Percentiles rank a stretch among this genome's conserved stretches.
Evolutionary conservation across 495 filamentous ascomycete species (phyloP).

Genomic region (Neurospora sp.): DNA sequence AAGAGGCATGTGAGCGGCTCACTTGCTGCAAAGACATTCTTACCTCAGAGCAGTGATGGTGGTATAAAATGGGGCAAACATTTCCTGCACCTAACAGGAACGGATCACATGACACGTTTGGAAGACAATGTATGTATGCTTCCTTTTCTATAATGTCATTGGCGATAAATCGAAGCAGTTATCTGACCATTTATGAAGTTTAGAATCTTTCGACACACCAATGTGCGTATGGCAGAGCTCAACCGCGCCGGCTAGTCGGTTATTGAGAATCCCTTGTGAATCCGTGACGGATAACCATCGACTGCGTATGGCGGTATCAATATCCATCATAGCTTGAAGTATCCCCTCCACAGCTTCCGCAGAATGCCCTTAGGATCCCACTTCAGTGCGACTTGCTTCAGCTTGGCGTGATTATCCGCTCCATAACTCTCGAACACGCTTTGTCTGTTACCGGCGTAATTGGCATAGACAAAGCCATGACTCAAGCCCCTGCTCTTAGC

Average conservation of each 20-base stretch:
- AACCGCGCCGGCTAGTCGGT: background rate
- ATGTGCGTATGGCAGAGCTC: background rate
- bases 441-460: slow-evolving; percentile 35
- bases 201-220: background rate
- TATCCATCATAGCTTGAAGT: slow-evolving; percentile 23
- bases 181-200: background rate
- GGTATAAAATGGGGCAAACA: background rate
- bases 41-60: background rate
- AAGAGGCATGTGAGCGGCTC: slow-evolving; percentile 33
- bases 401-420: slow-evolving; percentile 18
- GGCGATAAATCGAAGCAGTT: background rate
- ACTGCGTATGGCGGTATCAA: background rate
- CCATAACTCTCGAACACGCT: slow-evolving; percentile 37
- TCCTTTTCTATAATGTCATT: background rate
- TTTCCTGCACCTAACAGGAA: background rate
- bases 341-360: slow-evolving; percentile 30
- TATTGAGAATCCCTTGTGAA: background rate
- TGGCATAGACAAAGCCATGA: slow-evolving; percentile 50
- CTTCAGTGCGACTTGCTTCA: slow-evolving; percentile 28
- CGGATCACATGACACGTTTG: background rate
- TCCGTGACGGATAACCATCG: background rate
- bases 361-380: slow-evolving; percentile 35
- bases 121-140: background rate
- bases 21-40: slow-evolving; percentile 36
- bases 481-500: slow-evolving; percentile 33